Conservation (phyloP, 2,329 filamentous ascomycete genomes). For the Epichloe baconii region DNA sequence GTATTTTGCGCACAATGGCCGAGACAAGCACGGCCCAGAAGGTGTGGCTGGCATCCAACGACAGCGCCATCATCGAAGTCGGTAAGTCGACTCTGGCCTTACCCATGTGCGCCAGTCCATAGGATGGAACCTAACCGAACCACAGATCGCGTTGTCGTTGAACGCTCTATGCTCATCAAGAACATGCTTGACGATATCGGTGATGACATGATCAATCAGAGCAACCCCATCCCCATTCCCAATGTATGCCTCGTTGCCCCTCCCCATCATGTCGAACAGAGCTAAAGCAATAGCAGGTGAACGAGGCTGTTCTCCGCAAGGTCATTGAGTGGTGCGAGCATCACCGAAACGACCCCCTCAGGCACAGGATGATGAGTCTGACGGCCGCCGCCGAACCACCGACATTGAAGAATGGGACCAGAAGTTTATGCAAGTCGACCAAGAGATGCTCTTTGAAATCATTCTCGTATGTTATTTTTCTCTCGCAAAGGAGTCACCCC, state of each 20-base stretch:
- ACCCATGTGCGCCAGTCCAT: neutral
- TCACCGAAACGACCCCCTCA: slow-evolving; percentile 83
- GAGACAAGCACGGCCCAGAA: slow-evolving; percentile 22
- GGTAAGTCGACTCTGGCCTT: slow-evolving; percentile 23
- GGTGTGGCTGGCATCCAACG: slow-evolving; percentile 39
- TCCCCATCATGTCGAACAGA: neutral
- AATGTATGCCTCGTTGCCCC: slow-evolving; percentile 42
- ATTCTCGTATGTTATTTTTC: slow-evolving; percentile 59
- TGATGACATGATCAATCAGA: slow-evolving; percentile 37
- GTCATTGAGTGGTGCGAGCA: slow-evolving; percentile 97
- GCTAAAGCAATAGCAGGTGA: slow-evolving; percentile 46
- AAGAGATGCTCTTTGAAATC: slow-evolving; percentile 99
- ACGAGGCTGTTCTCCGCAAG: slow-evolving; percentile 86
- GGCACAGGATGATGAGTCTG: slow-evolving; percentile 75
- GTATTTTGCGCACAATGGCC: slow-evolving; percentile 19
- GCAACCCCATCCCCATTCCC: slow-evolving; percentile 72
- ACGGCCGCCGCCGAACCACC: slow-evolving; percentile 94
- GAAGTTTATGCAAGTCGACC: slow-evolving; percentile 99
- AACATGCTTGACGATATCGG: slow-evolving; percentile 95
- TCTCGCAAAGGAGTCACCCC: neutral
- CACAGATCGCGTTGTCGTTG: slow-evolving; percentile 67
- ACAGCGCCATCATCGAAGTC: slow-evolving; percentile 32
- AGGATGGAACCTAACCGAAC: neutral
- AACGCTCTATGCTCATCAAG: slow-evolving; percentile 92
- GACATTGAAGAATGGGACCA: slow-evolving; percentile 99